phyloP scores from a whole-genome alignment of 805 yeast species.

The Candida montana region DNA sequence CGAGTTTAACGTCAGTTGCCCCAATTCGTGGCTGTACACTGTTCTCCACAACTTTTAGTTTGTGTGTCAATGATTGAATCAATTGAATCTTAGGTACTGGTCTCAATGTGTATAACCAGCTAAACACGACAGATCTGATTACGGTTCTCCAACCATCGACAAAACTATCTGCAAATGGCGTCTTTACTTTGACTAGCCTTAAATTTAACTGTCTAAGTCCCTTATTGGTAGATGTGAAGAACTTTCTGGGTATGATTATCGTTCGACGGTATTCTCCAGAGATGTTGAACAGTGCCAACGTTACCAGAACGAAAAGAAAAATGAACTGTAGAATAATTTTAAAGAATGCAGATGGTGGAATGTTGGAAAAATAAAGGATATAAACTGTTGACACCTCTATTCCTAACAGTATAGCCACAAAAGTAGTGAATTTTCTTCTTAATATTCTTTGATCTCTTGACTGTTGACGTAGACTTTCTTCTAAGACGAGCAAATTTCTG shows the following conservation, averaged over 20 bases:
- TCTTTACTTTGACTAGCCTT: slow-evolving; percentile 59
- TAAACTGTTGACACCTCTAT: slow-evolving; percentile 35
- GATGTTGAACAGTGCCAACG: slow-evolving; percentile 70
- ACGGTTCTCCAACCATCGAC: slow-evolving; percentile 30
- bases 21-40: slow-evolving; percentile 62
- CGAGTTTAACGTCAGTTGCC: slow-evolving; percentile 71
- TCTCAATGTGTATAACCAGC: slow-evolving; percentile 6
- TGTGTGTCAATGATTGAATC: slow-evolving; percentile 8
- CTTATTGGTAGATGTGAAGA: slow-evolving; percentile 77
- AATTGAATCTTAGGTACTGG: slow-evolving; percentile 11
- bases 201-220: slow-evolving; percentile 82
- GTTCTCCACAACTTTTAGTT: slow-evolving; percentile 22
- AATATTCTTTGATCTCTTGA: slow-evolving; percentile 64
- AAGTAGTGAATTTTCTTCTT: slow-evolving; percentile 40
- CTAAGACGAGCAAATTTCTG: slow-evolving; percentile 76
- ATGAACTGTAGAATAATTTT: slow-evolving; percentile 42
- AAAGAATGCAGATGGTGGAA: slow-evolving; percentile 35
- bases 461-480: slow-evolving; percentile 81
- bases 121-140: slow-evolving; percentile 22
- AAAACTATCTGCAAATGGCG: slow-evolving; percentile 31
- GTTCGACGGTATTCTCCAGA: slow-evolving; percentile 90
- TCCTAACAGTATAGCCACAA: slow-evolving; percentile 36
- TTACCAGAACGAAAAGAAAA: slow-evolving; percentile 56
- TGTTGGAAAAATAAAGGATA: slow-evolving; percentile 33
- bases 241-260: slow-evolving; percentile 74